phyloP scores from a whole-genome alignment of 2,329 filamentous ascomycete species.

The Dactylellina sp. region DNA sequence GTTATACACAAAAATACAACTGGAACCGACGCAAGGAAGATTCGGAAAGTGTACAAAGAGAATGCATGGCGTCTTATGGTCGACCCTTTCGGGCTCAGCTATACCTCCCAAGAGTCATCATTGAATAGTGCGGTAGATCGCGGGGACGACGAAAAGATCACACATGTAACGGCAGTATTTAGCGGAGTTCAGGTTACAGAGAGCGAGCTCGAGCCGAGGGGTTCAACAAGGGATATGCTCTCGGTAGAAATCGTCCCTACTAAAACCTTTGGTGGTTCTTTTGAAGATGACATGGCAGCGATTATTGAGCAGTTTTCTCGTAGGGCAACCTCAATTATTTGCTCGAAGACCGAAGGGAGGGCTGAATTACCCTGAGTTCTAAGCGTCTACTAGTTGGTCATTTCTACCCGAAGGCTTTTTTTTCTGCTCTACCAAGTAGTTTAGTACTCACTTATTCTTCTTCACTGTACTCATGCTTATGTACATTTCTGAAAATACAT shows the following conservation, averaged over 20 bases:
- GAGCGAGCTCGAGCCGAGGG: neutral
- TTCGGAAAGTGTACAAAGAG: slow-evolving; percentile 12
- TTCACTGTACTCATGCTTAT: no score
- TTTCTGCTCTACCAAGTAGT: no score
- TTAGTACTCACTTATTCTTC: no score
- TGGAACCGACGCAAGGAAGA: slow-evolving; percentile 25
- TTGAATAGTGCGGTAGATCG: neutral
- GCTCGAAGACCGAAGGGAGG: no score
- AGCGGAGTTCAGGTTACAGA: neutral
- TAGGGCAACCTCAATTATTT: neutral
- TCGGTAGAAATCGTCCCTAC: neutral
- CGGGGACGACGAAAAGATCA: neutral
- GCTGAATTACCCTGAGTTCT: no score
- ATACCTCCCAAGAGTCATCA: neutral
- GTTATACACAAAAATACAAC: slow-evolving; percentile 19
- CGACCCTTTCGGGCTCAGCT: neutral
- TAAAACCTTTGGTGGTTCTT: neutral
- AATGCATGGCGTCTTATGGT: slow-evolving; percentile 9
- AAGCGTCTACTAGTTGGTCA: no score
- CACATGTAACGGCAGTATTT: neutral
- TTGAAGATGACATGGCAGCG: neutral
- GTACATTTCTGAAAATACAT: no score
- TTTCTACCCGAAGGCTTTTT: no score
- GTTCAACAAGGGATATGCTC: neutral
- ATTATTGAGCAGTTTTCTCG: neutral